These are phyloP conservation scores for Tulasnella sp. DNA, from an alignment of 768 basidiomycete species.

Conservation along the genomic window DNA sequence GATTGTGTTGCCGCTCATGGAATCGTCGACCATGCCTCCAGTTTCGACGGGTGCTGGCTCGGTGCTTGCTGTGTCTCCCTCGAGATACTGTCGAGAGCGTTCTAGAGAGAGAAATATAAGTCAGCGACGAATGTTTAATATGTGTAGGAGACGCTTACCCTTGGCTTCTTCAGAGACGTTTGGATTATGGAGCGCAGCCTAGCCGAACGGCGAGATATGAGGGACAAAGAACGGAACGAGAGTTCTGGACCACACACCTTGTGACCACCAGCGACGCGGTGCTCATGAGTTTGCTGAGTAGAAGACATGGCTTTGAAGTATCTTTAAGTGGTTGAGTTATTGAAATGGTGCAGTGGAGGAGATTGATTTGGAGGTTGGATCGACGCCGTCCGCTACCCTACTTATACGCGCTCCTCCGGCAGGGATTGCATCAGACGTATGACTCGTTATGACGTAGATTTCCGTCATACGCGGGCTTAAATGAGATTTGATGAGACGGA, in stretches of 20 bases:
- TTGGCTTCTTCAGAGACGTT: slow-evolving; percentile 30
- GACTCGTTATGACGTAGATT: background rate
- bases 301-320: background rate
- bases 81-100: background rate
- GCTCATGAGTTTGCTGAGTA: background rate
- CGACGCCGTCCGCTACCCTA: background rate
- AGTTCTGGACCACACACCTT: slow-evolving; percentile 11
- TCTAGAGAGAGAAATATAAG: background rate
- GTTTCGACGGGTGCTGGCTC: background rate
- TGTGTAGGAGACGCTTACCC: background rate
- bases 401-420: background rate
- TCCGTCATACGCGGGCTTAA: background rate
- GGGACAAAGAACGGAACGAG: background rate
- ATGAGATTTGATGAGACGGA: background rate
- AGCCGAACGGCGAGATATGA: background rate
- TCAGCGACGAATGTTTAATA: background rate
- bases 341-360: background rate
- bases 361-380: background rate
- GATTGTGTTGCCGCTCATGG: background rate
- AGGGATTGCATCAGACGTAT: background rate
- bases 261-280: slow-evolving; percentile 29
- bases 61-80: background rate
- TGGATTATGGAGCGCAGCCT: slow-evolving; percentile 30
- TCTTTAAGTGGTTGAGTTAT: background rate
- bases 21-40: background rate